Base-by-base conservation (phyloP, 306 rosid genomes). In the cucumber (Cucumis sativus) region DNA sequence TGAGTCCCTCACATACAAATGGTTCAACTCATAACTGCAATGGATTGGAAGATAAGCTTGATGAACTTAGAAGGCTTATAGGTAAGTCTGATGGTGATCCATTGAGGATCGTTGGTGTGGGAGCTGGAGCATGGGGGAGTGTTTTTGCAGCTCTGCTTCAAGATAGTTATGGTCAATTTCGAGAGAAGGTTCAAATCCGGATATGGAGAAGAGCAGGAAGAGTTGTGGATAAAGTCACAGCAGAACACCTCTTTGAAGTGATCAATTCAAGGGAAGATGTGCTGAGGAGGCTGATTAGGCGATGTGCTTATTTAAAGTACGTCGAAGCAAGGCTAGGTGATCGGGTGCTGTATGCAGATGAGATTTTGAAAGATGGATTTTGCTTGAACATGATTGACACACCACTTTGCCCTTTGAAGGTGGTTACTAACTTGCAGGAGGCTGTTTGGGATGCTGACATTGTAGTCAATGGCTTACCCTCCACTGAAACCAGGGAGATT, bases 51-150 rank as follows among this genome's bases (percentile, higher is more conserved):
- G 96, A 88, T 78, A 93, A 91, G 81, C 87, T 93, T 6, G 80
- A 91, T 68, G 97, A 93, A 59, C 88, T 93, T 1, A 18, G 93
- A 60, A 28, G 71, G 10, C 78, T 83, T 60, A 69, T 83, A 76
- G 86, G 89, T 15, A 89, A 89, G 76, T 80, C 85, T 3, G 55
- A 88, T 21, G 84, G 87, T 41, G 98, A 93, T 78, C 96, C 98
- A 40, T 66, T 93, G n/a, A 86, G 97, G 76, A 87, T 91, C 23
- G 98, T 90, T 51, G 90, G 98, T 47, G 92, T 93, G 16, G 97
- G 94, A 56, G 97, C 98, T 4, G 98, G 98, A 58, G 98, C 98
- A 8, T 93, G 98, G 97, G 98, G 98, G 1, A 93, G 98, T 84
- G 96, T 91, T 6, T 91, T 93, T 83, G 91, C 90, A 35, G 88